Base-by-base conservation (phyloP, 148 eudicot genomes). In the Camellia granthamiana region DNA sequence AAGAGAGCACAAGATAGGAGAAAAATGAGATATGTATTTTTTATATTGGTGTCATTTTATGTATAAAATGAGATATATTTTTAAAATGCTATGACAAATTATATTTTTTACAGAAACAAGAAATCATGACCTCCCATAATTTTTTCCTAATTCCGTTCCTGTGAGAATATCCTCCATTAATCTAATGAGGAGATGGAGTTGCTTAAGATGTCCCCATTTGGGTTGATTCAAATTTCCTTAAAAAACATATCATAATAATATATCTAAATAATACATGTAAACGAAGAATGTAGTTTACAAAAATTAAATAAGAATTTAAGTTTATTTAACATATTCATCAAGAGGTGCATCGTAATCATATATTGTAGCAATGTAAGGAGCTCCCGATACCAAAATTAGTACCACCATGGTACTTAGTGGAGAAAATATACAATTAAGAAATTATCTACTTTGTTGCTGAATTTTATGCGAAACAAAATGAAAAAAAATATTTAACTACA, bases 271-370 rank as follows among this genome's bases (percentile, higher is more conserved):
- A 15, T 54, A 15, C 49, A 9, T 64, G 2, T 21, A 64, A 64
- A 30, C 38, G 0, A 64, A 64, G 7, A 64, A 23, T 64, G 9
- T 2, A 9, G 2, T 14, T 6, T 5, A 62, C 4, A n/a, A 8
- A 19, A 61, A 16, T 61, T 15, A 15, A 1, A 64, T 12, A 16
- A 64, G 42, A 12, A 9, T 2, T 64, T 64, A 64, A 30, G 5
- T 64, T 64, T 19, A 5, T 66, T 47, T 79, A 64, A 70, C 84
- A 43, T 81, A 84, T 84, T 82, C 83, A 77, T 84, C 84, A 0
- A 87, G 81, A 1, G 91, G 88, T 43, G 90, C 89, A 82, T 89
- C 90, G 68, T 85, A 87, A 60, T 89, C 90, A 77, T 89, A 89
- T 10, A 80, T 9, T 59, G 92, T 87, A 47, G 89, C 30, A 47